A percentile compares a stretch with the other conserved stretches of the same genome.
Evolutionary conservation across 2,329 filamentous ascomycete genomes (phyloP).

Genomic region (Dendrostoma leiphaemia): DNA sequence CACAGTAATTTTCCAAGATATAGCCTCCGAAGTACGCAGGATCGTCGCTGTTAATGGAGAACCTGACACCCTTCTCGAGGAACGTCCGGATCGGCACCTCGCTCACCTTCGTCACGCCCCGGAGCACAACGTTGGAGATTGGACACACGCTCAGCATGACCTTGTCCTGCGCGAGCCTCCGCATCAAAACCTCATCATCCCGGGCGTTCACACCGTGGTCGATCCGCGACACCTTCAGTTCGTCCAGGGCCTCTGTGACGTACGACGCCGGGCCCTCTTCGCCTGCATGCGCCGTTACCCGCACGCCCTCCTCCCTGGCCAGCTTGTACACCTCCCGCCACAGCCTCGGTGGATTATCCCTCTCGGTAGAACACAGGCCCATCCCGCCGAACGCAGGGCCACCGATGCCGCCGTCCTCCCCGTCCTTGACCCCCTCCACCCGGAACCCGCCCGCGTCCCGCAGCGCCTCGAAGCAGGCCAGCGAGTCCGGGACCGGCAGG

Average conservation of each 20-base stretch:
- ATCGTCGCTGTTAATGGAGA: slow-evolving; percentile 74
- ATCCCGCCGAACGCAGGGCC: slow-evolving; percentile 26
- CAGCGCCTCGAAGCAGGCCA: slow-evolving; percentile 43
- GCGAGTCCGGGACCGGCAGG: slow-evolving; percentile 58
- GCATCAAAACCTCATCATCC: slow-evolving; percentile 57
- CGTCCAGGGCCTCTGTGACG: slow-evolving; percentile 61
- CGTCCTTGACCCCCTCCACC: too few relatives aligned
- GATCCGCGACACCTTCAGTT: slow-evolving; percentile 63
- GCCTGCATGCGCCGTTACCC: slow-evolving; percentile 71
- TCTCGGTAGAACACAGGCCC: slow-evolving; percentile 29
- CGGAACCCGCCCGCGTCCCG: slow-evolving; percentile 42
- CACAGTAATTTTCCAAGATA: slow-evolving; percentile 72
- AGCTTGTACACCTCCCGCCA: slow-evolving; percentile 62
- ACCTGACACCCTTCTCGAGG: slow-evolving; percentile 61
- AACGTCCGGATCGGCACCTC: slow-evolving; percentile 62
- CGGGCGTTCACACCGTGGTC: slow-evolving; percentile 71
- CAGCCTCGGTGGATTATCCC: slow-evolving; percentile 43
- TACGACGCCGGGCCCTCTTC: slow-evolving; percentile 71
- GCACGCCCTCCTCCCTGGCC: slow-evolving; percentile 51
- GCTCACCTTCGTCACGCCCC: slow-evolving; percentile 50
- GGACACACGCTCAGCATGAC: slow-evolving; percentile 71
- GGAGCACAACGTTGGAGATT: slow-evolving; percentile 66
- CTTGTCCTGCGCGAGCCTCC: slow-evolving; percentile 53
- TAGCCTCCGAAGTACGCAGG: slow-evolving; percentile 76
- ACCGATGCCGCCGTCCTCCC: too few relatives aligned